Evolutionary conservation across 2,329 filamentous ascomycete genomes (phyloP).

Genomic region (Aphanocladium album): DNA sequence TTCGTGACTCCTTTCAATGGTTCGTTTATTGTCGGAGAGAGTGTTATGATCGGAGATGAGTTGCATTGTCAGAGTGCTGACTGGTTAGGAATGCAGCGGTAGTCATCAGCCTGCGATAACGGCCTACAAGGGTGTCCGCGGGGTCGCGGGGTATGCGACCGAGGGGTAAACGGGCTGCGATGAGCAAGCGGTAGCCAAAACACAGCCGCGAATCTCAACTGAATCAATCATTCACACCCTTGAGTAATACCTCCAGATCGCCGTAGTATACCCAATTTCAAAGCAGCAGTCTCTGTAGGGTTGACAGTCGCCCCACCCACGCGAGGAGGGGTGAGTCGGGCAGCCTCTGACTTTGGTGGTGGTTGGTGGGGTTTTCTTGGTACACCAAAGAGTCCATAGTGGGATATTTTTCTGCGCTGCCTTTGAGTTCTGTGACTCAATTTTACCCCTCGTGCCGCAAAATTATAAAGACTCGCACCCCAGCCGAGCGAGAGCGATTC

Average conservation of each 20-base stretch:
- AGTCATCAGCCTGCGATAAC: slow-evolving; percentile 6
- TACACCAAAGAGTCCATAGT: not conserved
- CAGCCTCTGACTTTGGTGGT: not conserved
- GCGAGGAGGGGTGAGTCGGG: slow-evolving; percentile 6
- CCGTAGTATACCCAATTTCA: not conserved
- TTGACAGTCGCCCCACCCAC: slow-evolving; percentile 5
- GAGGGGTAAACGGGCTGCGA: not conserved
- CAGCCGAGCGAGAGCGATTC: not conserved
- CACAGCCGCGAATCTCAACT: not conserved
- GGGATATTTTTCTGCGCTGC: slow-evolving; percentile 10
- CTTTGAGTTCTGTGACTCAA: slow-evolving; percentile 9
- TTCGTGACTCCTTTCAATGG: too few species aligned
- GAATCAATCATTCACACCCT: not conserved
- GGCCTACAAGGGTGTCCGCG: not conserved
- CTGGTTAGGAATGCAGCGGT: not conserved
- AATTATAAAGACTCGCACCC: not conserved
- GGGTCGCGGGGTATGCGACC: slow-evolving; percentile 1
- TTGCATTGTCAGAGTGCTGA: not conserved
- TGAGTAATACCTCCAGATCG: not conserved
- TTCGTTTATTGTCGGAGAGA: too few species aligned
- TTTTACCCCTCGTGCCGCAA: slow-evolving; percentile 6
- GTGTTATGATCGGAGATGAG: too few species aligned
- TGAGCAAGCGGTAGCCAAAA: not conserved
- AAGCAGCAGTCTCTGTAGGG: slow-evolving; percentile 1
- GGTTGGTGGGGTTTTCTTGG: not conserved